A percentile compares a stretch with the other conserved stretches of the same genome.
Conservation (phyloP, 176 grass and related monocot genomes). For the Oryza punctata region DNA sequence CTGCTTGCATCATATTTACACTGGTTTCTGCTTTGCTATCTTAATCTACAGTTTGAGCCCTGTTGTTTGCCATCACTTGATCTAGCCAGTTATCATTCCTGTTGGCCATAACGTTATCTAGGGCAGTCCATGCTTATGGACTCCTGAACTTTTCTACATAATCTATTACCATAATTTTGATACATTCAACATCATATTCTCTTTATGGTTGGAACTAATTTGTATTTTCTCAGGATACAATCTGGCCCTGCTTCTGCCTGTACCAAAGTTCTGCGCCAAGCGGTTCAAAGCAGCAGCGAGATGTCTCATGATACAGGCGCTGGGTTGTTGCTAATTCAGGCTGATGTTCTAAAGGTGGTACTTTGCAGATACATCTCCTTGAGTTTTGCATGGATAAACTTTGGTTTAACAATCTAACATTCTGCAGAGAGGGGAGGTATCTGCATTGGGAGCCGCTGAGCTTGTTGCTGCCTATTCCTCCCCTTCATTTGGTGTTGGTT, state of each 20-base stretch:
- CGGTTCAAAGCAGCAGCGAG: constrained; percentile 58
- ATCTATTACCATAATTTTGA: not conserved
- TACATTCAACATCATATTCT: not conserved
- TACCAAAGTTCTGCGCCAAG: constrained; percentile 62
- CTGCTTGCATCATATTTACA: not conserved
- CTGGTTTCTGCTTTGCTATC: not conserved
- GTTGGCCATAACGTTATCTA: not conserved
- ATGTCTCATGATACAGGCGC: constrained; percentile 73
- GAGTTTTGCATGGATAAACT: not conserved
- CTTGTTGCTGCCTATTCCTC: constrained; percentile 86
- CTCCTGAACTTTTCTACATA: not conserved
- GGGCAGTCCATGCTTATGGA: not conserved
- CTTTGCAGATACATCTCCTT: constrained; percentile 14
- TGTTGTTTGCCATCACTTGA: not conserved
- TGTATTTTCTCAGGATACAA: constrained; percentile 56
- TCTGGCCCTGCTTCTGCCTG: constrained; percentile 77
- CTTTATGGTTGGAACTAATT: not conserved
- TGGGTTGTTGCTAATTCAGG: constrained; percentile 83
- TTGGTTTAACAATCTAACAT: constrained; percentile 18
- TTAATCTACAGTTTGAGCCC: not conserved
- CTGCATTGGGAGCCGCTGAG: constrained; percentile 57
- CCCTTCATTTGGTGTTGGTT: constrained; percentile 78
- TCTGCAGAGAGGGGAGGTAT: constrained; percentile 44
- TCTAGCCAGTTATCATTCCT: not conserved
- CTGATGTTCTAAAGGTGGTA: constrained; percentile 67